Base-by-base conservation (phyloP, 495 filamentous ascomycete species). In the Mytilinidion resinicola region DNA sequence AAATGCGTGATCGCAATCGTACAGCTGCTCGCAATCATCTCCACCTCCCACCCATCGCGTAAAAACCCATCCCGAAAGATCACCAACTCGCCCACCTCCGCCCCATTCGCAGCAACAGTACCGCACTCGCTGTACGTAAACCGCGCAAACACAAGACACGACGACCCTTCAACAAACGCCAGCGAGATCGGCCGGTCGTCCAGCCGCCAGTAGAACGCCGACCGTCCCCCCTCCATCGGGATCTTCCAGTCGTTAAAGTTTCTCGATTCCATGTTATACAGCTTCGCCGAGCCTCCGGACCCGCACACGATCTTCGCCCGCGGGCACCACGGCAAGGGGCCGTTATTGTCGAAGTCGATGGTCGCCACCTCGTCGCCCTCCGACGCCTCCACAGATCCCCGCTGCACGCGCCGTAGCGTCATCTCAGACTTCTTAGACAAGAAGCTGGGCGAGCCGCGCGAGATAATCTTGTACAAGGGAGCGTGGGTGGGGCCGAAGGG, bases 351-450 rank as follows among this genome's bases (percentile, higher is more conserved):
- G 35, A 66, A 66, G 1, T 39, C 34, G 14, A 62, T 60, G 4
- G 35, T 49, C 6, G 55, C 63, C 12, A 62, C 35, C 11, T 36
- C 30, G 10, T 57, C 37, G 10, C 55, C 51, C 14, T 11, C n/a
- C 1, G 43, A 35, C 5, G 39, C 25, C n/a, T 49, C 39, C 12
- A 51, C 3, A 2, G 25, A 30, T 2, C 25, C 25, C 25, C 25
- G 25, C 25, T 30, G 25, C 25, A 30, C 25, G 25, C 25, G 25
- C 25, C 25, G 25, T 11, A 66, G 7, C 19, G 61, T 47, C 33
- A 66, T 59, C 6, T 66, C 63, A 10, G 63, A 36, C 36, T 62
- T 66, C 52, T 62, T 62, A 4, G 63, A 66, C 41, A 66, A 56
- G 7, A 62, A 35, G n/a, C 53, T 49, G 10, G 49, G 38, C 12